Evolutionary conservation across 805 yeast genomes (phyloP).

Genomic region (Kodamaea laetipori): DNA sequence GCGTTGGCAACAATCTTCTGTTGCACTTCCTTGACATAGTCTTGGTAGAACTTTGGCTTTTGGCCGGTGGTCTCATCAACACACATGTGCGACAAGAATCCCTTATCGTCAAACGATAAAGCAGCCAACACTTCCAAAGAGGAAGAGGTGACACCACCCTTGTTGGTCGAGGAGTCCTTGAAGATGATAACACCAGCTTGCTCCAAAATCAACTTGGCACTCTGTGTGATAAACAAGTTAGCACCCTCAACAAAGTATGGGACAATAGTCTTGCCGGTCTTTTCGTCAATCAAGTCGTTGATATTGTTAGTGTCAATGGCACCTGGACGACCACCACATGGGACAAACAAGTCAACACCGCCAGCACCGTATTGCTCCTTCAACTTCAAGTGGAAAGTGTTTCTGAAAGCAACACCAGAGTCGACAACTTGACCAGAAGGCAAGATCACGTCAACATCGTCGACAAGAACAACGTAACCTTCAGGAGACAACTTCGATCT

Average conservation of each 20-base stretch:
- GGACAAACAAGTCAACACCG: slow-evolving; percentile 82
- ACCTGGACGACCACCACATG: slow-evolving; percentile 99
- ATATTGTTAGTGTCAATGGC: slow-evolving; percentile 90
- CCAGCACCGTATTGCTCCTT: slow-evolving; percentile 61
- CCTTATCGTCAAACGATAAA: slow-evolving; percentile 82
- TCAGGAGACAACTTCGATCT: slow-evolving; percentile 61
- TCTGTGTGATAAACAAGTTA: slow-evolving; percentile 90
- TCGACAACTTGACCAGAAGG: slow-evolving; percentile 77
- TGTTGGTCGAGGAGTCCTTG: slow-evolving; percentile 96
- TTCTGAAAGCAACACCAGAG: slow-evolving; percentile 88
- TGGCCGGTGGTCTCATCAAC: slow-evolving; percentile 52
- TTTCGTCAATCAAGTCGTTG: slow-evolving; percentile 63
- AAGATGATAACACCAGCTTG: slow-evolving; percentile 82
- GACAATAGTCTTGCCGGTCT: slow-evolving; percentile 73
- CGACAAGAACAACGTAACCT: slow-evolving; percentile 84
- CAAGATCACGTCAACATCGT: slow-evolving; percentile 74
- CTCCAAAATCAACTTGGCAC: slow-evolving; percentile 86
- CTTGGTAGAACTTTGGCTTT: slow-evolving; percentile 73
- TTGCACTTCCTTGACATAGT: slow-evolving; percentile 87
- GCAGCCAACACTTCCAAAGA: slow-evolving; percentile 95
- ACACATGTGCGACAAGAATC: slow-evolving; percentile 80
- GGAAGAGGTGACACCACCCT: slow-evolving; percentile 98
- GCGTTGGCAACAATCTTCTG: slow-evolving; percentile 75
- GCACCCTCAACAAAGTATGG: slow-evolving; percentile 98
- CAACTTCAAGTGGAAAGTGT: slow-evolving; percentile 78